phyloP scores from a whole-genome alignment of 352 stramenopile species.

The Phytophthora uliginosa region DNA sequence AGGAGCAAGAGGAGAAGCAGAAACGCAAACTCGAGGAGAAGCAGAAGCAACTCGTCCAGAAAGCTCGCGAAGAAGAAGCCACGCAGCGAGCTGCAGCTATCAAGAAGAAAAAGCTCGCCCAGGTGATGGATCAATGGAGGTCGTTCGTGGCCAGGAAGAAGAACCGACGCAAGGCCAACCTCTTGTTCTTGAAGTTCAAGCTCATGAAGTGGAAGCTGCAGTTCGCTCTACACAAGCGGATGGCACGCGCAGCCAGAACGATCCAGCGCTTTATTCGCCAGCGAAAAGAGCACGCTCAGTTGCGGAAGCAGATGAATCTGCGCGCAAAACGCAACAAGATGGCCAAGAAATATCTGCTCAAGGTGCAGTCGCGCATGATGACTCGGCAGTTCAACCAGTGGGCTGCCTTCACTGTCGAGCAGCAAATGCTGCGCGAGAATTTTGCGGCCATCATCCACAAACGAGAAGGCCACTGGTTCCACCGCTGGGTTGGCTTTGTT shows the following conservation, averaged over 20 bases:
- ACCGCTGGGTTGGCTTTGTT: conserved; percentile 54
- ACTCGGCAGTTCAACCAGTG: conserved; percentile 72
- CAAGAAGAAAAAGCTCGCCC: conserved; percentile 30
- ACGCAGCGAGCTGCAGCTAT: conserved; percentile 40
- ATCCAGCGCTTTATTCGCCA: conserved; percentile 52
- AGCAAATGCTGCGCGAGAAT: conserved; percentile 56
- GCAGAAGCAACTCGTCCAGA: conserved; percentile 58
- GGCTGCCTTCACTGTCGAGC: conserved; percentile 41
- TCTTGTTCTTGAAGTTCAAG: conserved; percentile 74
- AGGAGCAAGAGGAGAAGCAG: conserved; percentile 53
- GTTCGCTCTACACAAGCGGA: conserved; percentile 36
- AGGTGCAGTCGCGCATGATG: conserved; percentile 57
- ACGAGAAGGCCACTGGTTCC: conserved; percentile 56
- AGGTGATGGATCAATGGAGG: conserved; percentile 51
- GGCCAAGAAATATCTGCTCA: conserved; percentile 65
- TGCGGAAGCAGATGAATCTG: conserved; percentile 53
- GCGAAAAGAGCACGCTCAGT: conserved; percentile 21
- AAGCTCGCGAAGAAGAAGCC: conserved; percentile 62
- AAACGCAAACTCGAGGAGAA: conserved; percentile 48
- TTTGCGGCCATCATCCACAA: conserved; percentile 56
- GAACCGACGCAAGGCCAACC: conserved; percentile 58
- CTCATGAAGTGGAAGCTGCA: conserved; percentile 69
- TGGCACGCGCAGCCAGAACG: conserved; percentile 31
- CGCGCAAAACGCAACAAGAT: conserved; percentile 60
- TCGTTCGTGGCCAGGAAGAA: conserved; percentile 38